Evolutionary conservation across 495 filamentous ascomycete genomes (phyloP), one percentile per base, ranked within the genome.

Genomic region (Aspergillus nidulans): DNA sequence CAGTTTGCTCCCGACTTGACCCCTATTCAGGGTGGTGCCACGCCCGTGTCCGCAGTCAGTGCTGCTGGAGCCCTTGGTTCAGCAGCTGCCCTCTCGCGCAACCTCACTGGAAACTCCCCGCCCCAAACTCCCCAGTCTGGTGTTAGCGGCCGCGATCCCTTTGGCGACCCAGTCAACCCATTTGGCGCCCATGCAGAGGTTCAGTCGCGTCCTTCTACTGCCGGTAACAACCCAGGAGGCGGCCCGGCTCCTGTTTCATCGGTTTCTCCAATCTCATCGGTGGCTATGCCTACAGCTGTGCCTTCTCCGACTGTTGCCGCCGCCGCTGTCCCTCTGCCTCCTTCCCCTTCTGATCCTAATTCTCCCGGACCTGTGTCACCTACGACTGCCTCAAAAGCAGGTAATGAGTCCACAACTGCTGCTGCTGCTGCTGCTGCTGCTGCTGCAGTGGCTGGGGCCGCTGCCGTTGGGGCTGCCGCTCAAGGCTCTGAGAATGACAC

Each of bases 1-100:
- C 85, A 95, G 62, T 95, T 97, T 68, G 78, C 87, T 12, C 91
- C 91, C 8, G 85, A 82, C 55, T 75, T 91, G 69, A 51, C 57
- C 62, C 32, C 71, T 74, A 53, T 60, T 70, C 63, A 64, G 71
- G 63, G 16, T 49, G 47, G 26, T 53, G 16, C 57, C n/a, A 65
- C 72, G 49, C 57, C 66, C 26, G 58, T 79, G 52, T 66, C 64
- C 51, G 57, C 73, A 48, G 72, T 68, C 63, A 68, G 74, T 13
- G 72, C 69, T 23, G 63, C 49, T 2, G 63, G 57, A 43, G 61
- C 74, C 30, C 63, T 63, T 50, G 64, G 68, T 39, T 62, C 61
- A 49, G 63, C 67, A 23, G 67, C 63, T 16, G 59, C 57, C 24
- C 66, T 54, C 46, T 65, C 65, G n/a, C 72, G 69, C 48, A 70